Base-by-base conservation (phyloP, 345 rosid genomes). In the Eucalyptus tenuipes region DNA sequence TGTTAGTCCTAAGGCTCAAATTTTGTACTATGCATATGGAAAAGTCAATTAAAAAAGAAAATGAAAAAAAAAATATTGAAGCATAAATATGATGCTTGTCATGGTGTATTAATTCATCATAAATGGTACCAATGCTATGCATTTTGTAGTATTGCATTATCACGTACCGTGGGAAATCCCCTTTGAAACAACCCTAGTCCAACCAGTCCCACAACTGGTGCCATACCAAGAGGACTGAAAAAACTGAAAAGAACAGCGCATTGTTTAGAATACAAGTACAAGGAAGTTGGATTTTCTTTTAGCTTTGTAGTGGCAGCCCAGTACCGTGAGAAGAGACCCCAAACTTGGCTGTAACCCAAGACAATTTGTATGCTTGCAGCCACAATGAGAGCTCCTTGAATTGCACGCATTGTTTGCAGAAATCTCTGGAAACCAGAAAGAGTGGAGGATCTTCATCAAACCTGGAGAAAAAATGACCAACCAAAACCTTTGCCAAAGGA, bases 311-410 rank as follows among this genome's bases (percentile, higher is more conserved):
- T 31, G 12, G 31, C 50, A 87, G 48, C 79, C 75, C 48, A 49
- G 53, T 94, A 96, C 98, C 99, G 93, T 86, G 98, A 96, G 91
- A 97, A 94, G 81, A 96, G 96, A 89, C 98, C 98, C 99, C 98
- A 96, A 25, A 95, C 91, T 95, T 96, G 98, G 92, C 98, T 95
- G 86, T 96, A 97, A 14, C 99, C 99, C 84, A 96, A 94, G 91
- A 96, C 92, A 90, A 98, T 98, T 90, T 96, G 98, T 91, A 96
- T 91, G 93, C 96, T 95, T 27, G 99, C 95, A 37, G 99, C 98
- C 48, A 97, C 96, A 85, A 96, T 95, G 89, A 96, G 91, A 47
- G 99, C 98, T 52, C 99, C 99, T 92, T 96, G 99, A 89, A 95
- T 95, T 20, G 99, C 97, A 90, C 95, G 92, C 97, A 97, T 96